phyloP scores from a whole-genome alignment of 495 filamentous ascomycete genomes.

The Mytilinidion resinicola region DNA sequence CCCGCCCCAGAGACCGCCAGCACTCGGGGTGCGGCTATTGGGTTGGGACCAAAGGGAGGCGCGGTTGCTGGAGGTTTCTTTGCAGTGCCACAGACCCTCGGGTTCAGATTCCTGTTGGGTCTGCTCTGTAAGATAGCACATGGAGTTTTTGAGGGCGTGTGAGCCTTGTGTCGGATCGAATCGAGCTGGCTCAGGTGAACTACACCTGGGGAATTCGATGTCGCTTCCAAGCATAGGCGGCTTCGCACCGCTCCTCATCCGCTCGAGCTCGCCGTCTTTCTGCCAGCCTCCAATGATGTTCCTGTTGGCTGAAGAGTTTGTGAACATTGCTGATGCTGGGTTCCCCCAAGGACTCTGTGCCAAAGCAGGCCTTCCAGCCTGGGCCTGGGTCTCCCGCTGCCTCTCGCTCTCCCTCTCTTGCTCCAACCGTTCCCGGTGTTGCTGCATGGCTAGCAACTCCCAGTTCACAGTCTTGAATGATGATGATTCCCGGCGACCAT shows the following conservation, averaged over 20 bases:
- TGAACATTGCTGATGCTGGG: conserved; percentile 19
- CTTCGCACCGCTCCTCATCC: conserved; percentile 48
- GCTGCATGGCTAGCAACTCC: conserved; percentile 42
- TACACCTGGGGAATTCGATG: conserved; percentile 66
- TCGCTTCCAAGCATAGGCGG: conserved; percentile 83
- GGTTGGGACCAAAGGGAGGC: conserved; percentile 19
- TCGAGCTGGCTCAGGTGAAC: conserved; percentile 71
- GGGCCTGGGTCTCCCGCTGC: conserved; percentile 29
- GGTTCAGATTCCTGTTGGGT: conserved; percentile 24
- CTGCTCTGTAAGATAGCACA: conserved; percentile 43
- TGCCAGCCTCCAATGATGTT: conserved; percentile 38
- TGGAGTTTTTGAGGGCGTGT: conserved; percentile 38
- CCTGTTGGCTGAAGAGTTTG: conserved; percentile 16
- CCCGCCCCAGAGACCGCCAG: conserved; percentile 38
- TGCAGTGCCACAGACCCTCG: conserved; percentile 34
- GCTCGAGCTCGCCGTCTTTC: conserved; percentile 42
- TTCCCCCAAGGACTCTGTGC: conserved; percentile 35
- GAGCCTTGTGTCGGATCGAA: conserved; percentile 55
- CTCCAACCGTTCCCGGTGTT: conserved; percentile 38
- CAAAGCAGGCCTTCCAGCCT: conserved; percentile 44
- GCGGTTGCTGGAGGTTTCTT: conserved; percentile 1
- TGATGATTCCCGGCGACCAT: conserved; percentile 23
- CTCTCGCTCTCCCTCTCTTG: conserved; percentile 26
- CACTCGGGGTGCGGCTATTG: conserved; percentile 20
- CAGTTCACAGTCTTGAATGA: conserved; percentile 33